Conservation (phyloP, 805 yeast genomes). For the Saccharomycopsis malanga region DNA sequence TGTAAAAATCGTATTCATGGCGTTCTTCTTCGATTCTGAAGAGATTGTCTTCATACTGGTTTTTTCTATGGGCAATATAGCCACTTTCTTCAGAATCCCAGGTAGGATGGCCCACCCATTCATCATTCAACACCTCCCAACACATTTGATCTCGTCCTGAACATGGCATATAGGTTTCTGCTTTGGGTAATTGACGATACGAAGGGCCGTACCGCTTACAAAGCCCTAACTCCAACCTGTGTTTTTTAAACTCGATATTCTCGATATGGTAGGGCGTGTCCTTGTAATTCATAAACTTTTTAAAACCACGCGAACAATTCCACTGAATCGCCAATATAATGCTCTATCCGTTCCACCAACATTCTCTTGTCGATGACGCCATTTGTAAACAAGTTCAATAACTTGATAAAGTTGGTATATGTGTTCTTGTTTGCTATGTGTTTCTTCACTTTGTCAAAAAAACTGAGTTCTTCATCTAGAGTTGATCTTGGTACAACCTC, state of each 20-base stretch:
- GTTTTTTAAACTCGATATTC: conserved; percentile 77
- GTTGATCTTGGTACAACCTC: conserved; percentile 23
- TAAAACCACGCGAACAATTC: conserved; percentile 90
- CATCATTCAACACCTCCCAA: conserved; percentile 97
- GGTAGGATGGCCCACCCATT: conserved; percentile 99
- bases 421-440: conserved; percentile 77
- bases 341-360: conserved; percentile 75
- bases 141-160: conserved; percentile 99
- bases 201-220: conserved; percentile 88
- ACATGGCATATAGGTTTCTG: conserved; percentile 79
- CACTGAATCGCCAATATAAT: conserved; percentile 72
- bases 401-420: conserved; percentile 86
- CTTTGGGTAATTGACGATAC: conserved; percentile 71
- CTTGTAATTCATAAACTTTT: conserved; percentile 81
- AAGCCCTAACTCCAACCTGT: conserved; percentile 77
- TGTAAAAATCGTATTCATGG: conserved; percentile 91
- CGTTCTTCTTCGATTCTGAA: conserved; percentile 96
- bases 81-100: conserved; percentile 99
- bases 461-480: conserved; percentile 76
- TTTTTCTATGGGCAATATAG: conserved; percentile 95
- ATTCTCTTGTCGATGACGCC: conserved; percentile 80
- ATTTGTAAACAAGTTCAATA: conserved; percentile 78
- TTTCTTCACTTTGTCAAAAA: conserved; percentile 81
- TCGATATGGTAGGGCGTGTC: conserved; percentile 84
- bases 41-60: conserved; percentile 93